These are phyloP conservation scores for Alternaria panax DNA, from an alignment of 2,329 filamentous ascomycete species.

Conservation along the genomic window DNA sequence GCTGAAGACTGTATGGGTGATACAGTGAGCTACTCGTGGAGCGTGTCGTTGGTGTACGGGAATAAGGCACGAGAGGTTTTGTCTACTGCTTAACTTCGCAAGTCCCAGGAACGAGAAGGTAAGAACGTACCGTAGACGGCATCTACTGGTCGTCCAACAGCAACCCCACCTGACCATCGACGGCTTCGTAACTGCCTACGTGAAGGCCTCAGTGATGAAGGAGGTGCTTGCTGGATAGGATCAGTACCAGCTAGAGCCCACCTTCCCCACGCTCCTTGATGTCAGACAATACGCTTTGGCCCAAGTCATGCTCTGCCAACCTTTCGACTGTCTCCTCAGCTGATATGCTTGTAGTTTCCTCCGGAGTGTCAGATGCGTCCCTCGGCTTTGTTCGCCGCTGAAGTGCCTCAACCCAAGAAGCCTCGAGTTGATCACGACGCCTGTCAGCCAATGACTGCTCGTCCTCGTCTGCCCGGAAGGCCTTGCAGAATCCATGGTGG, in stretches of 20 bases:
- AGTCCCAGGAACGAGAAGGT: neutral
- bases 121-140: neutral
- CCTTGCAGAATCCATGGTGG: conserved; percentile 24
- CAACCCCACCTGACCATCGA: neutral
- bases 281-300: neutral
- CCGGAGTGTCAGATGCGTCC: neutral
- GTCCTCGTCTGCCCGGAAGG: conserved; percentile 20
- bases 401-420: conserved; percentile 14
- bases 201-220: neutral
- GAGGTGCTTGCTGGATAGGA: neutral
- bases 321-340: neutral
- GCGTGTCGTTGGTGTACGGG: neutral
- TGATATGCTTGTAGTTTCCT: neutral
- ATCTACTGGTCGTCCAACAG: neutral
- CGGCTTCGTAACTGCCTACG: neutral
- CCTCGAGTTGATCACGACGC: conserved; percentile 24
- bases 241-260: neutral
- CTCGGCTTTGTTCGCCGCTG: neutral
- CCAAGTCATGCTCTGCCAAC: neutral
- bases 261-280: neutral
- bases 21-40: neutral
- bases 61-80: neutral
- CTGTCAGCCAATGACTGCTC: conserved; percentile 17
- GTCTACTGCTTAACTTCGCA: neutral
- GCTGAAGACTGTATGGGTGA: neutral